These are phyloP conservation scores for Neofusicoccum kwambonambiense DNA, from an alignment of 2,329 filamentous ascomycete species.

Conservation along the genomic window DNA sequence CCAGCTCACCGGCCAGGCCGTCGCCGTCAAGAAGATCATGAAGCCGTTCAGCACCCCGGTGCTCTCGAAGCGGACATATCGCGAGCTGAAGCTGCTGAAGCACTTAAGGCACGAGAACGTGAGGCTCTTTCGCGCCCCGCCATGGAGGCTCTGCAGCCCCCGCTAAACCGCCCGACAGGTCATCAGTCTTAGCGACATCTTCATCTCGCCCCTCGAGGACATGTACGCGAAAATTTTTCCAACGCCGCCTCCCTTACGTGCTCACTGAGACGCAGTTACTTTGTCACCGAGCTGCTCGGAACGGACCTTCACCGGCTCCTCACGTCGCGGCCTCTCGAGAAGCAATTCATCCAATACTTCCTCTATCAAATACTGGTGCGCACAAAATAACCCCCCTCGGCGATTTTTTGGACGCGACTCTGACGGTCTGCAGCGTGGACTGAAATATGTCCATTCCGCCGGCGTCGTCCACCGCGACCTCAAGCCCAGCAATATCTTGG, in stretches of 20 bases:
- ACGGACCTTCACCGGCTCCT: conserved; percentile 95
- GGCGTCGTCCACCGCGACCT: conserved; percentile 96
- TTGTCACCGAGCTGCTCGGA: conserved; percentile 94
- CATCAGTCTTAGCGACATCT: conserved; percentile 98
- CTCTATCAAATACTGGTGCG: conserved; percentile 96
- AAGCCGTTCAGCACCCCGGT: conserved; percentile 99
- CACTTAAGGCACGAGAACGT: conserved; percentile 97
- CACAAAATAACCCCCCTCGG: conserved; percentile 20
- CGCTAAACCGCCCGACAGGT: conserved; percentile 52
- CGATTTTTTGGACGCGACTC: conserved; percentile 17
- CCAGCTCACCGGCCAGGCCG: conserved; percentile 93
- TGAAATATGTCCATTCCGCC: conserved; percentile 99
- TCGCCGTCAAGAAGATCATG: conserved; percentile 99
- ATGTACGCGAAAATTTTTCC: conserved; percentile 64
- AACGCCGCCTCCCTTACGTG: background rate
- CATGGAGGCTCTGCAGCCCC: conserved; percentile 3
- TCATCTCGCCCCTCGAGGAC: conserved; percentile 97
- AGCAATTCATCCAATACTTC: conserved; percentile 99
- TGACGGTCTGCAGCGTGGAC: conserved; percentile 66
- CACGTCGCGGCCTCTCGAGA: conserved; percentile 93
- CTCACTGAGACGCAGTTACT: conserved; percentile 64
- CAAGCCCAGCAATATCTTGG: conserved; percentile 97
- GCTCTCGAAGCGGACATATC: conserved; percentile 94
- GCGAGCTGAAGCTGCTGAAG: conserved; percentile 95
- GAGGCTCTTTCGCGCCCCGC: conserved; percentile 27